Conservation (phyloP, 768 basidiomycete genomes). For the Suillus americanus region DNA sequence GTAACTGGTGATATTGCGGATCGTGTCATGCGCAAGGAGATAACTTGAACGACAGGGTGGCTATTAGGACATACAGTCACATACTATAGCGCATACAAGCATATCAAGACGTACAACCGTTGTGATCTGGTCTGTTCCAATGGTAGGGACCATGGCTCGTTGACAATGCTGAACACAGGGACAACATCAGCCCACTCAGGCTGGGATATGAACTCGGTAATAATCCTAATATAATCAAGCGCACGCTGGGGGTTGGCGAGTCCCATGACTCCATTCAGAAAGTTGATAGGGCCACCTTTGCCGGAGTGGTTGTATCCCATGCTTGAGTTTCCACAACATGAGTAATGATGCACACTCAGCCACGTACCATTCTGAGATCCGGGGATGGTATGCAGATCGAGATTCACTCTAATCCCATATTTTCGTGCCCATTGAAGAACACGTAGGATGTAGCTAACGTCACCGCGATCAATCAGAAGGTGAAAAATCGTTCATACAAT, state of each 20-base stretch:
- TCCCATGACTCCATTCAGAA: constrained; percentile 75
- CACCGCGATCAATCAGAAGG: background rate
- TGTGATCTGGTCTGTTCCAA: constrained; percentile 54
- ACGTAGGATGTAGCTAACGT: constrained; percentile 64
- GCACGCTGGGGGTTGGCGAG: constrained; percentile 82
- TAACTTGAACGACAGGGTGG: constrained; percentile 39
- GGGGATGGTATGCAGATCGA: constrained; percentile 80
- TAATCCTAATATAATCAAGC: constrained; percentile 70
- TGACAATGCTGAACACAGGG: constrained; percentile 60
- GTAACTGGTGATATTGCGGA: constrained; percentile 70
- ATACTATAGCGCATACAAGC: background rate
- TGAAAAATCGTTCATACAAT: background rate
- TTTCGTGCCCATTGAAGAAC: constrained; percentile 83
- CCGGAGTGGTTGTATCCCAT: constrained; percentile 58
- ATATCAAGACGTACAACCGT: constrained; percentile 52
- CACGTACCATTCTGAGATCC: constrained; percentile 72
- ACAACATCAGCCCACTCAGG: constrained; percentile 66
- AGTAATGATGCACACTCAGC: background rate
- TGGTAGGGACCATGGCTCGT: constrained; percentile 55
- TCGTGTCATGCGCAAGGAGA: constrained; percentile 56
- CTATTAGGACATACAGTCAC: background rate
- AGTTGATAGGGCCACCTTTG: constrained; percentile 61
- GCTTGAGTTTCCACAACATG: background rate
- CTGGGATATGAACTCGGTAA: constrained; percentile 81
- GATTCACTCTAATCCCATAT: constrained; percentile 81